Conservation (phyloP, 164 flowering plant species). For the Piper betle region DNA sequence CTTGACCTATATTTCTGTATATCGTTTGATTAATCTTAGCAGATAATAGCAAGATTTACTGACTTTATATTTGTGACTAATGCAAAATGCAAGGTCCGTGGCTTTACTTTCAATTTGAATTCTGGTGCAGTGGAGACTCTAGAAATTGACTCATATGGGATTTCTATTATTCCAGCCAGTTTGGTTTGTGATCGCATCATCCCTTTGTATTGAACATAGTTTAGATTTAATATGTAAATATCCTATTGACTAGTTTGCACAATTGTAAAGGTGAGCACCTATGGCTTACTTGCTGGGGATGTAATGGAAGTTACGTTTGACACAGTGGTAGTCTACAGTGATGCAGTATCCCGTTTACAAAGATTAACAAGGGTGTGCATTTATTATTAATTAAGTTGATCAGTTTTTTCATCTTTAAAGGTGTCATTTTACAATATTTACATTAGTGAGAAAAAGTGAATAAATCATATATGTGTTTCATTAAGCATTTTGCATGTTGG, state of each 20-base stretch:
- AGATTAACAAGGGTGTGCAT: constrained; percentile 62
- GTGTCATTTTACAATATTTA: too few species aligned
- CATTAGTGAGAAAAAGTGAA: too few species aligned
- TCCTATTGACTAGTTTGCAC: not conserved
- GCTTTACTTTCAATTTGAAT: constrained; percentile 58
- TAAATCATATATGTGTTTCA: too few species aligned
- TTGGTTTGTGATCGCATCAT: constrained; percentile 28
- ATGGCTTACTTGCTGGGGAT: constrained; percentile 64
- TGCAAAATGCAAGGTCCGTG: constrained; percentile 44
- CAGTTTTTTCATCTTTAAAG: not conserved
- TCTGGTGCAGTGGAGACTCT: constrained; percentile 62
- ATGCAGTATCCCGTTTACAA: constrained; percentile 60
- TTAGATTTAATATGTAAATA: not conserved
- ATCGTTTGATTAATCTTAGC: too few species aligned
- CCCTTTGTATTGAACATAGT: not conserved
- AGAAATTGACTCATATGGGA: constrained; percentile 80
- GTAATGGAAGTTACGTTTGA: constrained; percentile 67
- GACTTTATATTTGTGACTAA: not conserved
- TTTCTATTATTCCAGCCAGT: constrained; percentile 71
- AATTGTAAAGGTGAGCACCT: constrained; percentile 58
- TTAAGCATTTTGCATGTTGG: too few species aligned
- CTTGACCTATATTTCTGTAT: not conserved
- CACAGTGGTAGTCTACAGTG: constrained; percentile 64
- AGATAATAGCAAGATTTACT: not conserved
- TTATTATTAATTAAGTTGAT: not conserved